Conservation (phyloP, 331 rosid genomes). For the Malus hybrid region DNA sequence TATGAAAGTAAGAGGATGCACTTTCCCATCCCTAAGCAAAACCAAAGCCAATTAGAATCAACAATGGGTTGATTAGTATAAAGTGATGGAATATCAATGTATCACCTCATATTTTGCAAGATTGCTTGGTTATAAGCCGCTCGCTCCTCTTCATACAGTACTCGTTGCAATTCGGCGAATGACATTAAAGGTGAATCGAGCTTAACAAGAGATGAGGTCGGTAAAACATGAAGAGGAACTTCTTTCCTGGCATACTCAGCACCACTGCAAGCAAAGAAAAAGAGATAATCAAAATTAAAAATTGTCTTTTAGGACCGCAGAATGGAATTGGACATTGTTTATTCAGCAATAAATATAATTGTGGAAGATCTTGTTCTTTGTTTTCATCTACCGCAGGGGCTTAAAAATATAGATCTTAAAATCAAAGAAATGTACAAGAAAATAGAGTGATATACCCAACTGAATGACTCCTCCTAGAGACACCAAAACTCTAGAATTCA, state of each 20-base stretch:
- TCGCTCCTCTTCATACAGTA: slow-evolving; percentile 85
- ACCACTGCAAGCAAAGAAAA: slow-evolving; percentile 56
- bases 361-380: background rate
- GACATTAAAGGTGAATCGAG: slow-evolving; percentile 71
- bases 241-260: slow-evolving; percentile 85
- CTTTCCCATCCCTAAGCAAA: slow-evolving; percentile 59
- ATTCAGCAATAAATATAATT: background rate
- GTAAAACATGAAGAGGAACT: slow-evolving; percentile 82
- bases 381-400: background rate
- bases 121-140: slow-evolving; percentile 88
- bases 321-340: background rate
- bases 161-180: slow-evolving; percentile 76
- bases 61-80: background rate
- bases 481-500: background rate
- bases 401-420: background rate
- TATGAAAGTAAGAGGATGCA: slow-evolving; percentile 86
- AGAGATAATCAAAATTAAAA: slow-evolving; percentile 10
- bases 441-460: background rate
- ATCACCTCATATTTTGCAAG: slow-evolving; percentile 70
- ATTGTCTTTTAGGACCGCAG: slow-evolving; percentile 1
- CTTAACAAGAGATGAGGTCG: slow-evolving; percentile 55
- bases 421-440: background rate
- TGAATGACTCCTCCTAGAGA: background rate
- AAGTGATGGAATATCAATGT: slow-evolving; percentile 9
- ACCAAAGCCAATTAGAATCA: slow-evolving; percentile 16